Conservation (phyloP, 2,329 filamentous ascomycete genomes). For the Fusarium tupiense region DNA sequence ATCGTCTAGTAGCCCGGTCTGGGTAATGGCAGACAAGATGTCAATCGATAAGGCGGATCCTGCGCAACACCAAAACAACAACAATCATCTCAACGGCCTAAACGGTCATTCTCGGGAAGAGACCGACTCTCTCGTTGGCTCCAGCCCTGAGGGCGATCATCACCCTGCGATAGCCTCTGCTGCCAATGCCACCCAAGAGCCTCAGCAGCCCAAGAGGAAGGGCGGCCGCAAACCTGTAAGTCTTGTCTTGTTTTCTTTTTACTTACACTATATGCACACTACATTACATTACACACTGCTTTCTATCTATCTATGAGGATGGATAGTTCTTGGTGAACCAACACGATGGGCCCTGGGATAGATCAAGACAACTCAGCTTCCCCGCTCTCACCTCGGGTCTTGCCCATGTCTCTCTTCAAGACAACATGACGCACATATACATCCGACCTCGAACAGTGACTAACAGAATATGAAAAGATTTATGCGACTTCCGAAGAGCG, state of each 20-base stretch:
- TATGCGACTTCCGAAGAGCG: conserved; percentile 99
- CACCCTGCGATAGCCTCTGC: conserved; percentile 46
- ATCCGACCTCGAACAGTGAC: conserved; percentile 15
- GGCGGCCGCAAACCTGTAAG: conserved; percentile 95
- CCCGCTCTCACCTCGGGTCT: conserved; percentile 1
- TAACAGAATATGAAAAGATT: conserved; percentile 67
- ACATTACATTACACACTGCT: background rate
- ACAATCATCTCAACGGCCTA: conserved; percentile 42
- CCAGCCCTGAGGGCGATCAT: conserved; percentile 67
- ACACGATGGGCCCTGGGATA: background rate
- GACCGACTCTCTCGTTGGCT: conserved; percentile 69
- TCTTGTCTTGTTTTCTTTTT: conserved; percentile 49
- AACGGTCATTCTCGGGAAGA: conserved; percentile 61
- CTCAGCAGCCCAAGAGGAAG: conserved; percentile 87
- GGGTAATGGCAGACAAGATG: conserved; percentile 72
- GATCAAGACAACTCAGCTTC: conserved; percentile 8
- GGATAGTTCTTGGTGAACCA: background rate
- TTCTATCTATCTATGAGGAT: background rate
- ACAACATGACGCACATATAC: conserved; percentile 10
- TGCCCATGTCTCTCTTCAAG: background rate
- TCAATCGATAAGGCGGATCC: conserved; percentile 67
- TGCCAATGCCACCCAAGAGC: conserved; percentile 57
- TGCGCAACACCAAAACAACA: conserved; percentile 47
- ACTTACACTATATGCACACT: background rate
- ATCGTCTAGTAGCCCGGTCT: conserved; percentile 45